phyloP scores from a whole-genome alignment of 768 basidiomycete species.

The Boletus rubroflammeus region DNA sequence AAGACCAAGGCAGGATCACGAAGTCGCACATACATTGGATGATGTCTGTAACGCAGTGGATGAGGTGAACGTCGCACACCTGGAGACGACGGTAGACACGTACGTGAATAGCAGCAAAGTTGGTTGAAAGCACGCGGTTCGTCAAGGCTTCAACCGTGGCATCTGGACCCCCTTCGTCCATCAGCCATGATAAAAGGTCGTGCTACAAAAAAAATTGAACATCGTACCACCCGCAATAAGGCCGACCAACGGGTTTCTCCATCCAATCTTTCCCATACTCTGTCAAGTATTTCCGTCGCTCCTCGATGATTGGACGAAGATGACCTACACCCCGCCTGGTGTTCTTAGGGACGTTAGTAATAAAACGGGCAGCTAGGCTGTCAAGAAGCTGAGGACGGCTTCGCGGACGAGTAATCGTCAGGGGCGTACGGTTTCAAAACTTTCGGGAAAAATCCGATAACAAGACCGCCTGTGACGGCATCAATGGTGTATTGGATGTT shows the following conservation, averaged over 20 bases:
- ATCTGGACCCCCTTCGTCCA: not conserved
- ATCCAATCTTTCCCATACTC: constrained; percentile 27
- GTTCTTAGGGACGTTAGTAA: constrained; percentile 4
- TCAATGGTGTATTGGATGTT: constrained; percentile 30
- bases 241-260: constrained; percentile 32
- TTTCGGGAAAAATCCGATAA: constrained; percentile 31
- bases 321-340: constrained; percentile 3
- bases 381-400: not conserved
- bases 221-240: not conserved
- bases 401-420: not conserved
- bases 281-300: constrained; percentile 20
- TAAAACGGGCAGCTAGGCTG: constrained; percentile 18
- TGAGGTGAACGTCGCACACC: not conserved
- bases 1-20: too few species aligned
- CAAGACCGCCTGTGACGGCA: constrained; percentile 14
- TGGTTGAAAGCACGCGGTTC: not conserved
- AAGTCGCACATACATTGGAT: not conserved
- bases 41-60: not conserved
- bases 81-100: not conserved
- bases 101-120: constrained; percentile 25
- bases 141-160: constrained; percentile 11
- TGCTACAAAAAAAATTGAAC: constrained; percentile 14
- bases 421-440: constrained; percentile 31
- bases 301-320: constrained; percentile 30
- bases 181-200: constrained; percentile 25